phyloP scores from a whole-genome alignment of 257 asterid genomes.

The Nicotiana attenuata region DNA sequence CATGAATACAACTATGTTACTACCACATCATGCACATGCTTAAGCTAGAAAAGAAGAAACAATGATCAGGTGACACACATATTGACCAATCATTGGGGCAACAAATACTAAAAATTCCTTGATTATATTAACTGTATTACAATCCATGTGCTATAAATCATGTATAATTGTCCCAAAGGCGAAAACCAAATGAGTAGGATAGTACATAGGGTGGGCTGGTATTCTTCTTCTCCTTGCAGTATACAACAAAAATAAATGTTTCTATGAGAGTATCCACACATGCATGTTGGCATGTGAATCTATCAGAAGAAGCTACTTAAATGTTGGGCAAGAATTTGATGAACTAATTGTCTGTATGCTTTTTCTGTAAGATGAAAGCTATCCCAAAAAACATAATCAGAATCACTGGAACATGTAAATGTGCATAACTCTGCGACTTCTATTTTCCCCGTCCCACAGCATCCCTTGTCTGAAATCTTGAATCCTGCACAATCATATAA shows the following conservation, averaged over 20 bases:
- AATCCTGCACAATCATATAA: slow-evolving; percentile 7
- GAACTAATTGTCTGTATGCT: slow-evolving; percentile 3
- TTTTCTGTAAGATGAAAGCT: slow-evolving; percentile 12
- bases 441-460: slow-evolving; percentile 13
- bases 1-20: not conserved
- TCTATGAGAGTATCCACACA: not conserved
- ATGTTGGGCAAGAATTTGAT: not conserved
- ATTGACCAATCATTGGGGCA: not conserved
- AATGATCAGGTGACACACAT: not conserved
- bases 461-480: slow-evolving; percentile 7
- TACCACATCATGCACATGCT: not conserved
- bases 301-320: slow-evolving; percentile 1
- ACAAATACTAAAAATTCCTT: not conserved
- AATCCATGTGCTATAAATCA: not conserved
- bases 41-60: not conserved
- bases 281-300: not conserved
- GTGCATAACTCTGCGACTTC: slow-evolving; percentile 15
- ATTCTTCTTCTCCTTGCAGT: not conserved
- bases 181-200: not conserved
- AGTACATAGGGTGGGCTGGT: not conserved
- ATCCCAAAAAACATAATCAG: slow-evolving; percentile 12
- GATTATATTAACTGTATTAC: not conserved
- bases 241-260: not conserved
- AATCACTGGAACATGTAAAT: slow-evolving; percentile 2
- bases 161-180: not conserved